Evolutionary conservation across 306 rosid species (phyloP), one percentile per base, ranked within the genome.

Genomic region (Dalbergia cultrata): DNA sequence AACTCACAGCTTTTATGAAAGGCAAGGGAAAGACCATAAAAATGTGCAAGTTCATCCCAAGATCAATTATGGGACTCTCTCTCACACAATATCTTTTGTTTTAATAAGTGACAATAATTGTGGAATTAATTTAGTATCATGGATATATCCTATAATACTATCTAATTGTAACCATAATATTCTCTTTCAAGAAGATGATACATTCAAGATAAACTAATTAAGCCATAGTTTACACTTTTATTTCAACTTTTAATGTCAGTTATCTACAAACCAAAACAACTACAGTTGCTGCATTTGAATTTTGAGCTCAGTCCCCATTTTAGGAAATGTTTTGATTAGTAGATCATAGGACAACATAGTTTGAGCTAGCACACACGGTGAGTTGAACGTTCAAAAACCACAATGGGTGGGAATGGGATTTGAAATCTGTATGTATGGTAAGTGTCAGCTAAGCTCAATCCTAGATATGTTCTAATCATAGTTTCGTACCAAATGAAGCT

Each of bases 11-110:
- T 53, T 75, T 64, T 16, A 79, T 78, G 79, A 82, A 85, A 85
- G 68, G 84, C 65, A 76, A 82, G 33, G 39, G 66, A 74, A 17
- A 39, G 64, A 58, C 79, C 80, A 75, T 75, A 82, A 82, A 78
- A 70, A 64, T 41, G 60, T 82, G 77, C 75, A 76, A 70, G 53
- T 80, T 80, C 56, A 49, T 81, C 77, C 54, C n/a, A 12, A 65
- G 64, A 74, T 79, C 79, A 57, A 82, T 83, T 57, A 80, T 83
- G 74, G 76, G 70, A 22, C 75, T 49, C 63, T n/a, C n/a, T 12
- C 58, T 44, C 53, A 10, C 68, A 56, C 61, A 61, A 67, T 14
- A 21, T 57, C 39, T 33, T n/a, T 74, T 31, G 21, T 16, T 63
- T 13, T 83, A 75, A 63, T 70, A 70, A 35, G n/a, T 17, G 64